phyloP scores from a whole-genome alignment of 768 basidiomycete genomes.

The Serendipita indica region DNA sequence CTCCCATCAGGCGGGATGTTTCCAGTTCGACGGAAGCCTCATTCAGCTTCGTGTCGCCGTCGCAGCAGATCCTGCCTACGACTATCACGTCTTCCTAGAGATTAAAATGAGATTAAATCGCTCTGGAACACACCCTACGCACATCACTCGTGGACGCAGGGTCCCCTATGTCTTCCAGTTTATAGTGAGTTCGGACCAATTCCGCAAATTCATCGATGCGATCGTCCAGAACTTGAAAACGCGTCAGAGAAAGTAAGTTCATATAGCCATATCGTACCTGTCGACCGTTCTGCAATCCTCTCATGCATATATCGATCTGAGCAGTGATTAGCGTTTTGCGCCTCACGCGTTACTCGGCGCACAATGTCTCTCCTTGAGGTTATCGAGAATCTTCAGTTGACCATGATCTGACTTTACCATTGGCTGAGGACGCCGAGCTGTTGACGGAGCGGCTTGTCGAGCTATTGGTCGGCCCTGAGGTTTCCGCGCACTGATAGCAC shows the following conservation, averaged over 20 bases:
- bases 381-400: slow-evolving; percentile 18
- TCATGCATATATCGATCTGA: slow-evolving; percentile 91
- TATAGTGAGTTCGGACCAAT: slow-evolving; percentile 53
- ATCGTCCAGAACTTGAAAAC: slow-evolving; percentile 54
- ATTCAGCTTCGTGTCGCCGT: slow-evolving; percentile 59
- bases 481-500: slow-evolving; percentile 3
- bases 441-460: slow-evolving; percentile 12
- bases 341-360: not conserved
- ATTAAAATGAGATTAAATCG: not conserved
- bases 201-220: slow-evolving; percentile 78
- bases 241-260: not conserved
- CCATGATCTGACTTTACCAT: slow-evolving; percentile 14
- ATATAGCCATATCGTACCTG: slow-evolving; percentile 36
- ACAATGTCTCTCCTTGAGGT: slow-evolving; percentile 13
- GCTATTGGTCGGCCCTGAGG: slow-evolving; percentile 15
- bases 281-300: slow-evolving; percentile 68
- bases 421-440: slow-evolving; percentile 12
- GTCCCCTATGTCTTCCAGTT: slow-evolving; percentile 61
- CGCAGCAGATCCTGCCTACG: slow-evolving; percentile 60
- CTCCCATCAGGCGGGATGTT: slow-evolving; percentile 62
- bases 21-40: slow-evolving; percentile 68
- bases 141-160: slow-evolving; percentile 46
- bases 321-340: not conserved
- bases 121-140: slow-evolving; percentile 15
- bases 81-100: slow-evolving; percentile 46